phyloP scores from a whole-genome alignment of 169 alveolate genomes.

The Perkinsus marinus region DNA sequence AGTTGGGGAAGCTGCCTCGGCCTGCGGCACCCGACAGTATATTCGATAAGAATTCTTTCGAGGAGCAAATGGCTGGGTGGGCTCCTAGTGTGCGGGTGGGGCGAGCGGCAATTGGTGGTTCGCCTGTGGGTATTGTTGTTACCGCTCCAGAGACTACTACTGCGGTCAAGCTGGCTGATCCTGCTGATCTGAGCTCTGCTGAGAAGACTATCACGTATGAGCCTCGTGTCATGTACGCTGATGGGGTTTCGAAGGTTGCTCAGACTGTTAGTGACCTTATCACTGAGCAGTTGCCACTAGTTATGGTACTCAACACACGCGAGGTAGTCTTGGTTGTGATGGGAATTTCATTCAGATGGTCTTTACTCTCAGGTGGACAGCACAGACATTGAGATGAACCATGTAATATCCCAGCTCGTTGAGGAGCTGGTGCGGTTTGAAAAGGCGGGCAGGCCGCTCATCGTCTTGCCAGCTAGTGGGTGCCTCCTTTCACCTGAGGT shows the following conservation, averaged over 20 bases:
- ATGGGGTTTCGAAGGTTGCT: constrained; percentile 68
- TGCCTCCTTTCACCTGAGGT: not conserved
- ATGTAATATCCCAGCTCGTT: not conserved
- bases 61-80: constrained; percentile 52
- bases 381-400: not conserved
- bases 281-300: constrained; percentile 54
- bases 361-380: not conserved
- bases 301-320: constrained; percentile 45
- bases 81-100: constrained; percentile 54
- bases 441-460: not conserved
- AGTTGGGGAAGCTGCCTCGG: not conserved
- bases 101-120: constrained; percentile 54
- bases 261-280: constrained; percentile 64
- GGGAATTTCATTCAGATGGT: too few relatives aligned
- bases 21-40: constrained; percentile 29
- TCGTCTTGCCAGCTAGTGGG: not conserved
- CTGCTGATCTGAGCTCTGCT: constrained; percentile 41
- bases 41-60: constrained; percentile 41
- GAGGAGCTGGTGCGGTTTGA: not conserved
- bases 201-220: constrained; percentile 36
- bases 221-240: constrained; percentile 62
- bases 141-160: constrained; percentile 42
- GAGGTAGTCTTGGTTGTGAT: constrained; percentile 27
- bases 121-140: constrained; percentile 49
- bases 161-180: constrained; percentile 44